Evolutionary conservation across 345 rosid species (phyloP), one percentile per base, ranked within the genome.

Genomic region (Salix koriyanagi): DNA sequence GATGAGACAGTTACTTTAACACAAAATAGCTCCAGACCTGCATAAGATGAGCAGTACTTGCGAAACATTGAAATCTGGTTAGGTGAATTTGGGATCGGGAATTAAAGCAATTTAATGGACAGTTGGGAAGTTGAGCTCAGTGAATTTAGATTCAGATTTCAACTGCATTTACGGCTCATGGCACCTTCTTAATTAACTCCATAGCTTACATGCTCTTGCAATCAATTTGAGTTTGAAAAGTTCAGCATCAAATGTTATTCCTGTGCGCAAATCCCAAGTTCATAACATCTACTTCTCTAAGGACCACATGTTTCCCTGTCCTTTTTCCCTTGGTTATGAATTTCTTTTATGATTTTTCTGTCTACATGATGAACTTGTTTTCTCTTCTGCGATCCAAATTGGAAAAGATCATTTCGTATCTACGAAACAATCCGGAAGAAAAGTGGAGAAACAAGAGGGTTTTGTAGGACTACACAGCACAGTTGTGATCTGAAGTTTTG

Each of bases 31-130:
- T 39, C 73, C 42, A 21, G 37, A 66, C 6, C 64, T 23, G 23
- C 48, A 18, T 18, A 23, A 65, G 67, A 30, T 46, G 56, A 16
- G 28, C 1, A 11, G 16, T 41, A 41, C 26, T 48, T 66, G 69
- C 26, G 26, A 46, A 66, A 30, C 7, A 9, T 73, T 72, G 15
- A 69, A 58, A 30, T 58, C 15, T 39, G 73, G 73, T 74, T 71
- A 5, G 79, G 80, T 79, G 80, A 78, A n/a, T 67, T 77, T 76
- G 73, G 67, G 79, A 36, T 48, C 65, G 36, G 68, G 37, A 67
- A 68, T 73, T 76, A 78, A 81, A 73, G 58, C 75, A 66, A 73
- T n/a, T 81, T 21, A 79, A 48, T 58, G 56, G 79, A 75, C 79
- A 37, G 80, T 76, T 74, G 83, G 50, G 50, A 54, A 12, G 72